A percentile compares a stretch with the other conserved stretches of the same genome.
These are phyloP conservation scores for Hypericum androsaemum DNA, from an alignment of 345 rosid species.

Conservation along the genomic window DNA sequence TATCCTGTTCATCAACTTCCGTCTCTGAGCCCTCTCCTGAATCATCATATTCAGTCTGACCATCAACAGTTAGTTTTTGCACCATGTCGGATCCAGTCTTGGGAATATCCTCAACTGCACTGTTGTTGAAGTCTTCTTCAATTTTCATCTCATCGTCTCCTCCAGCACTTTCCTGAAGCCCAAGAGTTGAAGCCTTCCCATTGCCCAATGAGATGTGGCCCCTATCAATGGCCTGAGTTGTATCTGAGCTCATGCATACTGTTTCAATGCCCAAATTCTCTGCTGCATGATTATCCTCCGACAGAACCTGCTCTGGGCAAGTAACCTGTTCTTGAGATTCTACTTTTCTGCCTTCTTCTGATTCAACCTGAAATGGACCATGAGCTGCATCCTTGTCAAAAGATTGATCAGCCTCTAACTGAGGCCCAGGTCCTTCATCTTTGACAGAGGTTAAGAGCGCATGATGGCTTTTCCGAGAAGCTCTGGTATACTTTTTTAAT, in stretches of 20 bases:
- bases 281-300: constrained; percentile 4
- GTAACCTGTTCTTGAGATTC: constrained; percentile 26
- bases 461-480: too few relatives aligned
- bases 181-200: constrained; percentile 8
- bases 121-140: constrained; percentile 6
- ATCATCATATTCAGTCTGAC: constrained; percentile 2
- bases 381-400: constrained; percentile 5
- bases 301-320: constrained; percentile 13
- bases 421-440: neutral
- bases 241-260: constrained; percentile 1
- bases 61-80: constrained; percentile 13
- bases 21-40: constrained; percentile 28
- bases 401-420: constrained; percentile 16
- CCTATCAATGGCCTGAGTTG: constrained; percentile 5
- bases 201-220: constrained; percentile 5
- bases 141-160: constrained; percentile 5
- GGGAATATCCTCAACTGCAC: neutral
- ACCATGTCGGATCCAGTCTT: constrained; percentile 8
- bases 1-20: constrained; percentile 31
- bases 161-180: constrained; percentile 2
- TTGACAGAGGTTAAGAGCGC: too few relatives aligned
- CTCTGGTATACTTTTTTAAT: too few relatives aligned
- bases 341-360: constrained; percentile 16
- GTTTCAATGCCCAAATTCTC: constrained; percentile 14
- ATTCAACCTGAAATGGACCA: constrained; percentile 16